Evolutionary conservation across 331 rosid species (phyloP), one percentile per base, ranked within the genome.

Genomic region (Dryas integrifolia): DNA sequence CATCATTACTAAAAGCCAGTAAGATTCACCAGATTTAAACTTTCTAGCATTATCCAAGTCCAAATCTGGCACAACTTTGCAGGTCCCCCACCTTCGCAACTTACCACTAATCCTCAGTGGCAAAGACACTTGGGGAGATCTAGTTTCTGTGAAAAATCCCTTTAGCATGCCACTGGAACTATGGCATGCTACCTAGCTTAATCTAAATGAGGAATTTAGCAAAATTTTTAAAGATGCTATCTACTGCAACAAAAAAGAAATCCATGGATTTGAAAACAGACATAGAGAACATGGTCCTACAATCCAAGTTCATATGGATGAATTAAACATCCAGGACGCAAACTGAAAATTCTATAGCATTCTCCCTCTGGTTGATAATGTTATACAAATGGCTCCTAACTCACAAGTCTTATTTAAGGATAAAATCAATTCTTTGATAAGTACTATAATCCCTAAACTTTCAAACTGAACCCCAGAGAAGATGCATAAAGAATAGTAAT

Each of bases 401-500:
- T 70, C 18, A 14, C 56, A 70, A 26, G 1, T 57, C 21, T 10
- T 44, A 44, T 3, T 57, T 4, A 44, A 70, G 43, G 40, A 18
- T 53, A 4, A 53, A 67, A 16, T 0, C 8, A 69, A 69, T 0
- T 6, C 5, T 16, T 51, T 16, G 12, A 35, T 50, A n/a, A 39
- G 16, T 16, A 16, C 14, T 16, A 11, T 16, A 9, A 52, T 69
- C 39, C 50, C 12, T 5, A 50, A 66, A 44, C 64, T 40, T 70
- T 62, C 44, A 49, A 18, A 48, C 5, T 7, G 2, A 24, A 11
- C n/a, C 56, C 73, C 7, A 16, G 5, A 52, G 61, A 44, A 50
- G 58, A 38, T 58, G 65, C 38, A 68, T 41, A 18, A 12, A 8
- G 40, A 18, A 63, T 69, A 64, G 58, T 30, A 65, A 58, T 49